phyloP scores from a whole-genome alignment of 345 rosid species.

The Eucalyptus pauciflora region DNA sequence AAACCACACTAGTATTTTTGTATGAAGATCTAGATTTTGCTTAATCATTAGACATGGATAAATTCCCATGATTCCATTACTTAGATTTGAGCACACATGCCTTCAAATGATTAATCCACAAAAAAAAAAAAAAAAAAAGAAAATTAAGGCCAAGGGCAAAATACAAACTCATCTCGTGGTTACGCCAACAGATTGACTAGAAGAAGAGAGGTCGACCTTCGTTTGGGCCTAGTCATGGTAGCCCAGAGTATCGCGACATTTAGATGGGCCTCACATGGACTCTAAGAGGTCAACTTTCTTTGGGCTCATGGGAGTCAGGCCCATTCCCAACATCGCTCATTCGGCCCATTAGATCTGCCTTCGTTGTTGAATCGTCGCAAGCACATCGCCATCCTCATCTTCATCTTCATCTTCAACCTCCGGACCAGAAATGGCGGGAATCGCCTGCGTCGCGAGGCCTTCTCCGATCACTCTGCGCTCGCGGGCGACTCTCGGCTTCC shows the following conservation, averaged over 20 bases:
- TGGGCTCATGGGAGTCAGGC: not conserved
- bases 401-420: not conserved
- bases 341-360: not conserved
- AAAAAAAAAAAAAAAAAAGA: fast-evolving
- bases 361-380: not conserved
- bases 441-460: not conserved
- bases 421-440: conserved; percentile 1
- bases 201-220: fast-evolving
- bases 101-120: too few species aligned
- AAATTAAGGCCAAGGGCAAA: not conserved
- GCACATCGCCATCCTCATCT: not conserved
- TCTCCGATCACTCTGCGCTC: not conserved
- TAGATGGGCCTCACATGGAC: not conserved
- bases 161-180: not conserved
- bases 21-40: too few species aligned
- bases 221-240: not conserved
- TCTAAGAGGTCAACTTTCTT: not conserved
- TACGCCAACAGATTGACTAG: fast-evolving
- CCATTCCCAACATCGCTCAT: not conserved
- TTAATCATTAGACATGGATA: too few species aligned
- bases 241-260: not conserved
- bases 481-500: not conserved
- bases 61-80: too few species aligned
- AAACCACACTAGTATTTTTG: too few species aligned
- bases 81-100: too few species aligned